A percentile compares a stretch with the other conserved stretches of the same genome.
These are phyloP conservation scores for Clitopilus passeckerianus DNA, from an alignment of 768 basidiomycete species.

Conservation along the genomic window DNA sequence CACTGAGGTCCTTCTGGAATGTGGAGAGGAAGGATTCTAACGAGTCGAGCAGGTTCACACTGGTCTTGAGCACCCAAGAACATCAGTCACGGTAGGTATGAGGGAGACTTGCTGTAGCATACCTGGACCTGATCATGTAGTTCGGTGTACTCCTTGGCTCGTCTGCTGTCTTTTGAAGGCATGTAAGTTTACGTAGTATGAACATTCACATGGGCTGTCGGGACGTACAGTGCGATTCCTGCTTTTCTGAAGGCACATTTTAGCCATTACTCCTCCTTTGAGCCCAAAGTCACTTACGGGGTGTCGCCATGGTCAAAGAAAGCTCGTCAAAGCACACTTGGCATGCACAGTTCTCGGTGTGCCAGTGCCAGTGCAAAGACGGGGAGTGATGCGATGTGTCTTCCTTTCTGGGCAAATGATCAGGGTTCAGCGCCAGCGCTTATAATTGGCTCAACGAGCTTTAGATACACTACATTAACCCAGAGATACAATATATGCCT, in stretches of 20 bases:
- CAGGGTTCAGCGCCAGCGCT: not conserved
- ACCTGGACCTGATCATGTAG: conserved; percentile 93
- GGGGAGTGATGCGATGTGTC: not conserved
- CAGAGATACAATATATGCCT: not conserved
- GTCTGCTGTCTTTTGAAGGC: conserved; percentile 24
- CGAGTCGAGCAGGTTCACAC: conserved; percentile 78
- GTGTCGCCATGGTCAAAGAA: not conserved
- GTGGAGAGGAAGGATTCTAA: conserved; percentile 90
- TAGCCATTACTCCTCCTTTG: no score
- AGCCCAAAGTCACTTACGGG: not conserved
- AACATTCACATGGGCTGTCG: not conserved
- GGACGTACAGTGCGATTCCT: conserved; percentile 29
- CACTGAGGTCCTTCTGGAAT: conserved; percentile 91
- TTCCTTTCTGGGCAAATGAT: not conserved
- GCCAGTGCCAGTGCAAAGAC: not conserved
- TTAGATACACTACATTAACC: not conserved
- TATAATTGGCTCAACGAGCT: no score
- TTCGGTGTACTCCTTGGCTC: conserved; percentile 68
- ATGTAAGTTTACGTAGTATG: not conserved
- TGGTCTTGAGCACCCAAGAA: conserved; percentile 52
- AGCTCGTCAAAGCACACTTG: not conserved
- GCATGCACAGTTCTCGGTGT: not conserved
- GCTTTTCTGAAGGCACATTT: not conserved
- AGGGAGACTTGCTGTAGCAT: conserved; percentile 1
- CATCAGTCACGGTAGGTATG: not conserved